Conservation (phyloP, 495 filamentous ascomycete species). For the Penicillium crystallinum region DNA sequence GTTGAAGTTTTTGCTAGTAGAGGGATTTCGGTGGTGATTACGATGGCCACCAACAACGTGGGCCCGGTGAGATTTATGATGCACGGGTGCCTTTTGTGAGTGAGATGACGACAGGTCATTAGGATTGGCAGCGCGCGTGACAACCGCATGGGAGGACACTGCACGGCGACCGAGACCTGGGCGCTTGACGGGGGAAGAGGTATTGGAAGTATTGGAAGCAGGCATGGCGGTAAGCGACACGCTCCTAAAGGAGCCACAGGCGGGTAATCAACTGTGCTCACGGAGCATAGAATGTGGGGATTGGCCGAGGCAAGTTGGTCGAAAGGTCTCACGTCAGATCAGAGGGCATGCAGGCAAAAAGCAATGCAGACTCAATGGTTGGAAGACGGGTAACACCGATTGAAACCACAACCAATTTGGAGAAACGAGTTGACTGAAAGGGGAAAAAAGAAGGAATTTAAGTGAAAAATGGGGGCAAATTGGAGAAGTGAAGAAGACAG, state of each 20-base stretch:
- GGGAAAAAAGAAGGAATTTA: background rate
- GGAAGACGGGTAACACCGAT: slow-evolving; percentile 14
- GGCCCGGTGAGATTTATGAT: slow-evolving; percentile 33
- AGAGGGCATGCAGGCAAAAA: slow-evolving; percentile 24
- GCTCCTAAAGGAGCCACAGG: slow-evolving; percentile 14
- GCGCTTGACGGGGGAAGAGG: slow-evolving; percentile 45
- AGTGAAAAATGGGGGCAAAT: background rate
- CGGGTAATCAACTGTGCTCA: slow-evolving; percentile 21
- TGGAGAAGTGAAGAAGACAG: slow-evolving; percentile 1
- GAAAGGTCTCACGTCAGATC: slow-evolving; percentile 25
- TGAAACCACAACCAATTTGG: background rate
- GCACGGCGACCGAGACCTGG: slow-evolving; percentile 44
- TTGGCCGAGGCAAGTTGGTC: slow-evolving; percentile 23
- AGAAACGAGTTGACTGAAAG: background rate
- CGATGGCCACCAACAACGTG: slow-evolving; percentile 45
- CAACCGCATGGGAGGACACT: slow-evolving; percentile 43
- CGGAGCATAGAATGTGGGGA: slow-evolving; percentile 25
- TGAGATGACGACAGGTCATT: slow-evolving; percentile 35
- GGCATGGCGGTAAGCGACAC: slow-evolving; percentile 33
- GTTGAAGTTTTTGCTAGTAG: slow-evolving; percentile 38
- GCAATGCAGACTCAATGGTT: slow-evolving; percentile 20
- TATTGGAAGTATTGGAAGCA: slow-evolving; percentile 27
- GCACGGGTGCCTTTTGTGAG: slow-evolving; percentile 26
- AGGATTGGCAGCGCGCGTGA: slow-evolving; percentile 36
- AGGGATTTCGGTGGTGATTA: slow-evolving; percentile 40